Percentiles rank a stretch among this genome's conserved stretches.
phyloP scores from a whole-genome alignment of 2,329 filamentous ascomycete species.

The Didymosphaeria variabile region DNA sequence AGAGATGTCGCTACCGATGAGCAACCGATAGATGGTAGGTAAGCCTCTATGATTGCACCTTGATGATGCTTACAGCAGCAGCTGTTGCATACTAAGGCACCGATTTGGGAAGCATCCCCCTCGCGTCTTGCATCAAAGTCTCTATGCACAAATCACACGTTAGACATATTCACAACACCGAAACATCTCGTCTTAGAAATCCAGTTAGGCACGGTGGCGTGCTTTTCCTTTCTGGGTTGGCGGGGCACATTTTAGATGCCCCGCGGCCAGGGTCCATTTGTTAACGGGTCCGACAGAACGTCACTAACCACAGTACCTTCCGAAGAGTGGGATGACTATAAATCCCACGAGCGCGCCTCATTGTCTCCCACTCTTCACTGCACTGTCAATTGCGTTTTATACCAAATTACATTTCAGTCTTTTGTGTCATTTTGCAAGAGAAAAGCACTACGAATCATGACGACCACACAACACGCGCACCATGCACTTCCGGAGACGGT shows the following conservation, averaged over 20 bases:
- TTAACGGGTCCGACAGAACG: conserved; percentile 19
- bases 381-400: conserved; percentile 2
- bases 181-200: conserved; percentile 33
- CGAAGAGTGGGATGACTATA: conserved; percentile 38
- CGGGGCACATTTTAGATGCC: conserved; percentile 24
- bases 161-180: background rate
- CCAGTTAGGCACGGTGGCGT: conserved; percentile 15
- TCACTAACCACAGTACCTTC: conserved; percentile 27
- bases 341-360: conserved; percentile 20
- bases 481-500: conserved; percentile 43
- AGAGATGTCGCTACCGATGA: too few species aligned
- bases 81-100: background rate
- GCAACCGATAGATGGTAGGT: background rate
- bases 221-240: conserved; percentile 23
- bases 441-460: conserved; percentile 24
- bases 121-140: background rate
- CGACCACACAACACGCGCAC: conserved; percentile 39
- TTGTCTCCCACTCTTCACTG: background rate
- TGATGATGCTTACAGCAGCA: background rate
- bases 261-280: conserved; percentile 21
- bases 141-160: background rate
- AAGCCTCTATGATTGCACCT: background rate
- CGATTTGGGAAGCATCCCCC: background rate
- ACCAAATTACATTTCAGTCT: background rate
- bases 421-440: conserved; percentile 12